Evolutionary conservation across 495 filamentous ascomycete species (phyloP).

Genomic region (Aspergillus bertholletiae): DNA sequence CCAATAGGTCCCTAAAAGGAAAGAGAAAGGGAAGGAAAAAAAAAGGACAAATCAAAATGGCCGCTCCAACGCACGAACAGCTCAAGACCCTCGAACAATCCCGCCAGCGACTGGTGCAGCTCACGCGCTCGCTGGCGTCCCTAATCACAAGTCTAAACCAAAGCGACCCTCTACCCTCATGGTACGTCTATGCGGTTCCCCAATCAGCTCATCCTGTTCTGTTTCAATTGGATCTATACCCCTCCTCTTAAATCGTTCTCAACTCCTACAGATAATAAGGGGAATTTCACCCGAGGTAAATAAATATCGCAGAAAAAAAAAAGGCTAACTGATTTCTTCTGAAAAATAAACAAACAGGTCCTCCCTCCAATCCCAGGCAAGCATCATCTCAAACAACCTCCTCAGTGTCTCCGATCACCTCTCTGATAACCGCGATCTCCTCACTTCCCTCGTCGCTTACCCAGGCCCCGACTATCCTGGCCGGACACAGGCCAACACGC

Average conservation of each 20-base stretch:
- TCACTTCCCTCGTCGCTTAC: constrained; percentile 62
- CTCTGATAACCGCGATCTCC: constrained; percentile 54
- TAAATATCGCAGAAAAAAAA: too few relatives aligned
- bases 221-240: too few relatives aligned
- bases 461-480: constrained; percentile 74
- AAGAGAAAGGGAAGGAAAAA: not conserved
- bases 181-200: too few relatives aligned
- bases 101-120: constrained; percentile 65
- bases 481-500: constrained; percentile 59
- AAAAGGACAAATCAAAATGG: constrained; percentile 19
- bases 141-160: constrained; percentile 51
- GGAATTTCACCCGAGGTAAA: too few relatives aligned
- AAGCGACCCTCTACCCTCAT: constrained; percentile 57
- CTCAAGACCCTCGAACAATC: constrained; percentile 71
- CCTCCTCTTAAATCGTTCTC: not conserved
- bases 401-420: constrained; percentile 55
- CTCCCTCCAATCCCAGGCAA: constrained; percentile 64
- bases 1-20: too few relatives aligned
- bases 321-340: too few relatives aligned
- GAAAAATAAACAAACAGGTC: constrained; percentile 44
- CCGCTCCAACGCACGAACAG: constrained; percentile 50
- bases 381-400: constrained; percentile 63
- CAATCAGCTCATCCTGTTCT: too few relatives aligned
- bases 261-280: not conserved
- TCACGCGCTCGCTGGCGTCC: constrained; percentile 63